These are phyloP conservation scores for Arthroderma uncinatum DNA, from an alignment of 2,329 filamentous ascomycete species.

Conservation along the genomic window DNA sequence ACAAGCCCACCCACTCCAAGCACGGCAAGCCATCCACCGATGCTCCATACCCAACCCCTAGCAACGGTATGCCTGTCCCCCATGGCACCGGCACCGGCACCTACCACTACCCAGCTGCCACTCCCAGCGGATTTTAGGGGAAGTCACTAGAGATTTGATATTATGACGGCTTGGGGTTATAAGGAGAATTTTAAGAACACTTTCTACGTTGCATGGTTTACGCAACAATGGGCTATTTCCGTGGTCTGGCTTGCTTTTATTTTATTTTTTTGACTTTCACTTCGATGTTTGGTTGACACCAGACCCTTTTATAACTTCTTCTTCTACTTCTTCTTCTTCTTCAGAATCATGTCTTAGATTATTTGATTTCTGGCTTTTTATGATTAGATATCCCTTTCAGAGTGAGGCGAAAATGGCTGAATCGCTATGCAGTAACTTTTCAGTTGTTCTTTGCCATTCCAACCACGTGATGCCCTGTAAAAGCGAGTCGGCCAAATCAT, in stretches of 20 bases:
- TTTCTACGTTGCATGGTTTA: background rate
- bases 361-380: background rate
- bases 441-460: conserved; percentile 50
- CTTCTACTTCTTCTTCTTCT: no score
- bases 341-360: background rate
- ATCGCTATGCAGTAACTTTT: conserved; percentile 20
- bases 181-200: background rate
- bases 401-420: background rate
- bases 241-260: background rate
- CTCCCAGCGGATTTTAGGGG: background rate
- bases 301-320: background rate
- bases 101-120: background rate
- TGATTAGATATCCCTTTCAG: background rate
- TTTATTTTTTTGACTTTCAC: no score
- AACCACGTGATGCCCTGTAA: conserved; percentile 68
- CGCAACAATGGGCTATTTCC: background rate
- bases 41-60: background rate
- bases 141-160: background rate
- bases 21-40: background rate
- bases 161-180: background rate
- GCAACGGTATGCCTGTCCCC: background rate
- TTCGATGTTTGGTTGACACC: background rate
- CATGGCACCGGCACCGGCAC: background rate
- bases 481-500: conserved; percentile 71
- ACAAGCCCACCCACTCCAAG: background rate